Evolutionary conservation across 306 rosid genomes (phyloP), one percentile per base, ranked within the genome.

Genomic region (Fragaria vesca): DNA sequence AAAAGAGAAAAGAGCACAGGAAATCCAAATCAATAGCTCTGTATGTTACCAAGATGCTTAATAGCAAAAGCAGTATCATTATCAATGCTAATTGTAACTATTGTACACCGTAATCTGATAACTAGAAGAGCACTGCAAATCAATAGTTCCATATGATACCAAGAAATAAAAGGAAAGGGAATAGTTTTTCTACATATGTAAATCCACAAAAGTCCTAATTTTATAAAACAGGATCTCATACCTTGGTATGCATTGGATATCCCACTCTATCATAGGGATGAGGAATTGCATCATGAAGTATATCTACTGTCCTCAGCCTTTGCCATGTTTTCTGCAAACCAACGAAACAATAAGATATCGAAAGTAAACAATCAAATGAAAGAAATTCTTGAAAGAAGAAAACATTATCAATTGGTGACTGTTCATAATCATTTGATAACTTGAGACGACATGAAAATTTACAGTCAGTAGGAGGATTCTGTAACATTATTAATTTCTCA

Each of bases 161-260:
- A 28, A 4, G 20, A 61, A 26, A 61, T 12, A 12, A 26, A 21
- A 58, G 26, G 21, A 3, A 24, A 10, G 15, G 65, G 34, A 24
- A 10, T 21, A 3, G 12, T 10, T 12, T 32, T 16, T 51, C 21
- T 51, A 51, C 57, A 16, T 17, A 17, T 4, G 57, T 16, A 30
- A 32, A 40, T 40, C 45, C 45, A 40, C 45, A 32, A 26, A 54
- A 21, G 46, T 57, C 54, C 21, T 66, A 8, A 78, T 69, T 72
- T 73, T 74, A 30, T 15, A 63, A 70, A 78, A 70, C 1, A 34
- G 45, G 45, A 57, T 36, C 47, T 63, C 51, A 76, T 90, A 90
- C 97, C 93, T 90, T 92, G 71, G 60, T 78, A 82, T 92, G 93
- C 93, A 90, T 85, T 70, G 97, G 97, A 83, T 90, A 96, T 32